phyloP scores from a whole-genome alignment of 768 basidiomycete species.

The Kwoniella sp. region DNA sequence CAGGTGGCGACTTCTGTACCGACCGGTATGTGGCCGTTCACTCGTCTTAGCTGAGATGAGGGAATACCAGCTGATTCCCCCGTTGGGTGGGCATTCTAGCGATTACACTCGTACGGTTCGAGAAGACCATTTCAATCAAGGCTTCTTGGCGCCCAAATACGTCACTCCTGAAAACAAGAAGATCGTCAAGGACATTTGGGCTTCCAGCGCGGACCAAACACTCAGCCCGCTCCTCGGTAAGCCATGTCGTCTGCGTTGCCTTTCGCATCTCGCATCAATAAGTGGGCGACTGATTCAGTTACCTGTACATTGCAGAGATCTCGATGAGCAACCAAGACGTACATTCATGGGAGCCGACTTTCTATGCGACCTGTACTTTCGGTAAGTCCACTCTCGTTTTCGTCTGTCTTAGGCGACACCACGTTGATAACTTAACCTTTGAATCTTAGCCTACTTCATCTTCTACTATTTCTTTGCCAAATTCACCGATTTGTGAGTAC shows the following conservation, averaged over 20 bases:
- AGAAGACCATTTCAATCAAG: conserved; percentile 31
- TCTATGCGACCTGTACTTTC: conserved; percentile 33
- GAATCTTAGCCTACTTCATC: conserved; percentile 27
- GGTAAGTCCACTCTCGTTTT: conserved; percentile 16
- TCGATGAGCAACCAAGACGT: conserved; percentile 25
- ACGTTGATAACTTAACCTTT: no score
- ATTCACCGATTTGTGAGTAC: conserved; percentile 28
- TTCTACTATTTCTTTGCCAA: conserved; percentile 31
- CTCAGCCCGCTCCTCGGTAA: conserved; percentile 31
- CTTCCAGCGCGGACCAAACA: conserved; percentile 12
- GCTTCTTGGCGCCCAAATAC: conserved; percentile 36
- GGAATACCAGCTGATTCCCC: no score
- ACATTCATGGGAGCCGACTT: conserved; percentile 42
- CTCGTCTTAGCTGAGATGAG: no score
- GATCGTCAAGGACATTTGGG: conserved; percentile 19
- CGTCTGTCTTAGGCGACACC: no score
- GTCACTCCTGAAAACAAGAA: conserved; percentile 36
- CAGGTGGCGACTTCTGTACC: conserved; percentile 38
- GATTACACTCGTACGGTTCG: conserved; percentile 29
- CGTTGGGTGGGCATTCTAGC: no score
- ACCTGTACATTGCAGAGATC: conserved; percentile 19
- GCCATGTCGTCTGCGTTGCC: not conserved
- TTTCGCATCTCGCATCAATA: no score
- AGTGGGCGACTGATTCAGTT: not conserved
- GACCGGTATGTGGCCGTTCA: conserved; percentile 9